Evolutionary conservation across 768 basidiomycete species (phyloP).

Genomic region (Leccinellum albellum): DNA sequence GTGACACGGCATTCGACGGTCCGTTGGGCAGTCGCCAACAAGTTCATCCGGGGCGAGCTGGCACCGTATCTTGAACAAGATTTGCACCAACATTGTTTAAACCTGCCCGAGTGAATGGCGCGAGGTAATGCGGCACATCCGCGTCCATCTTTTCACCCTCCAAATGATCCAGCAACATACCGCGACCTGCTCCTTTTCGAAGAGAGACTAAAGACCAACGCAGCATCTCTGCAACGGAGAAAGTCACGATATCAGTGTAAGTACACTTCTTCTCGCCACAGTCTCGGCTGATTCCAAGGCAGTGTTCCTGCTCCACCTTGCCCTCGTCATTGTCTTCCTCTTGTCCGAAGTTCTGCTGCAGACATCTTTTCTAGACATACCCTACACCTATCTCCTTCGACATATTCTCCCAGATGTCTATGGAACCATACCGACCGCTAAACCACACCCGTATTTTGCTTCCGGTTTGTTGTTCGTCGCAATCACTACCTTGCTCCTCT

Average conservation of each 20-base stretch:
- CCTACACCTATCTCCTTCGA: slow-evolving; percentile 51
- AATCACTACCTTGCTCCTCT: slow-evolving; percentile 85
- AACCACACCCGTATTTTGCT: slow-evolving; percentile 69
- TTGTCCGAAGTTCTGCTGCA: slow-evolving; percentile 71
- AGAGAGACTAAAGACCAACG: slow-evolving; percentile 93
- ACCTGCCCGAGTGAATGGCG: slow-evolving; percentile 20
- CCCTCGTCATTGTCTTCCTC: slow-evolving; percentile 65
- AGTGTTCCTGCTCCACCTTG: slow-evolving; percentile 76
- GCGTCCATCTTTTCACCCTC: slow-evolving; percentile 48
- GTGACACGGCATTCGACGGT: slow-evolving; percentile 3
- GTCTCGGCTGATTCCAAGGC: slow-evolving; percentile 14
- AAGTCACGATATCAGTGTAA: slow-evolving; percentile 81
- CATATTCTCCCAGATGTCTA: slow-evolving; percentile 52
- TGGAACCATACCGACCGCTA: slow-evolving; percentile 35
- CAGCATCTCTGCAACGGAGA: slow-evolving; percentile 70
- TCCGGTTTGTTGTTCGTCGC: slow-evolving; percentile 82
- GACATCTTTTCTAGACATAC: slow-evolving; percentile 61
- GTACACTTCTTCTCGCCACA: slow-evolving; percentile 26
- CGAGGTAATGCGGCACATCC: slow-evolving; percentile 21
- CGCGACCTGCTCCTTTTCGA: slow-evolving; percentile 90
- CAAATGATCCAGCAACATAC: slow-evolving; percentile 76
- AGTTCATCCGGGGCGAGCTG: background rate
- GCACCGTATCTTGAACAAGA: background rate
- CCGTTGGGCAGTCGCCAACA: background rate
- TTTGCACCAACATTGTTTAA: background rate